Conservation (phyloP, 1,284 basidiomycete genomes). For the Veloboletus limbatus region DNA sequence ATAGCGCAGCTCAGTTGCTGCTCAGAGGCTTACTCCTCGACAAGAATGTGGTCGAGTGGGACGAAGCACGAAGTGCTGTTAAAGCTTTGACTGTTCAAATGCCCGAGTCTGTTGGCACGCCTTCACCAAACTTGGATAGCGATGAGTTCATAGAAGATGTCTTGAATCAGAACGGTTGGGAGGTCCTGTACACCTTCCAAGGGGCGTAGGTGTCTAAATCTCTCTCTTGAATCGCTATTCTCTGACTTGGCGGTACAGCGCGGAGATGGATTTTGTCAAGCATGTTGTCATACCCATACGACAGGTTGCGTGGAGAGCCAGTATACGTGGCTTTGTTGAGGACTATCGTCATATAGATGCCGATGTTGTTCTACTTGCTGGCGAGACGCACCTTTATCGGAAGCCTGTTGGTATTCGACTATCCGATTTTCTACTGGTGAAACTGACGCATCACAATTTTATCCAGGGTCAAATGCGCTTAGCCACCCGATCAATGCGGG, state of each 20-base stretch:
- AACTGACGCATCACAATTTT: background rate
- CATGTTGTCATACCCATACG: conserved; percentile 36
- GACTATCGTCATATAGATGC: conserved; percentile 33
- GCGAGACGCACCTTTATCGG: conserved; percentile 38
- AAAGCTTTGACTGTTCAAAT: conserved; percentile 14
- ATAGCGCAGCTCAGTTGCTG: conserved; percentile 7
- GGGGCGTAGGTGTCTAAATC: conserved; percentile 31
- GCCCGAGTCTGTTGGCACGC: conserved; percentile 10
- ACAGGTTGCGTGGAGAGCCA: conserved; percentile 32
- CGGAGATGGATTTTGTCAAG: conserved; percentile 41
- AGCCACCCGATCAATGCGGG: conserved; percentile 29
- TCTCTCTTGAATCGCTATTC: background rate
- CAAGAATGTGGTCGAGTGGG: conserved; percentile 28
- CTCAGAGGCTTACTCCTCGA: conserved; percentile 25
- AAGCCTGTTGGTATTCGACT: conserved; percentile 33
- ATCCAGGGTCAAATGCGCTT: conserved; percentile 38
- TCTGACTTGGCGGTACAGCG: conserved; percentile 22
- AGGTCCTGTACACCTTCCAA: conserved; percentile 35
- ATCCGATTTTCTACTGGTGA: background rate
- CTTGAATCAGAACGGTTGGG: conserved; percentile 34
- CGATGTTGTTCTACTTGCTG: conserved; percentile 38
- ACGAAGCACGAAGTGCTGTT: conserved; percentile 27
- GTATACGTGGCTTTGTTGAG: conserved; percentile 34
- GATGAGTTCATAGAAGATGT: conserved; percentile 31
- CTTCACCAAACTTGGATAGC: conserved; percentile 12